These are phyloP conservation scores for Xylariomycetidae sp. DNA, from an alignment of 2,329 filamentous ascomycete species.

Conservation along the genomic window DNA sequence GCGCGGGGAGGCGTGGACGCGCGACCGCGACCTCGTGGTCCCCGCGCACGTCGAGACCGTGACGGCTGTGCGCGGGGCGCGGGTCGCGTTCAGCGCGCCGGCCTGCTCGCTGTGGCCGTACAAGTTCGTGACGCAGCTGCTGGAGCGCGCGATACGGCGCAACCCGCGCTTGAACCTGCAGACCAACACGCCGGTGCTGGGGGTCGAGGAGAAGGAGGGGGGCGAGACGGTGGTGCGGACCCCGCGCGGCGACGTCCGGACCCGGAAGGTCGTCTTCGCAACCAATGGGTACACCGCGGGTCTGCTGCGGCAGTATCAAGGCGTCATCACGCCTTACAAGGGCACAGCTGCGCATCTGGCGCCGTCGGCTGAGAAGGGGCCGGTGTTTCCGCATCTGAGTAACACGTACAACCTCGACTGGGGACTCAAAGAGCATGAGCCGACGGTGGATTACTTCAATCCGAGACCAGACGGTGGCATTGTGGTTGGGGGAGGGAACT, in stretches of 20 bases:
- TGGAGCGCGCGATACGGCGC: constrained; percentile 17
- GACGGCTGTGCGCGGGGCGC: constrained; percentile 5
- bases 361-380: constrained; percentile 4
- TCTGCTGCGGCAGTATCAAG: constrained; percentile 12
- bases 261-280: constrained; percentile 15
- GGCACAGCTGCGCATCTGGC: constrained; percentile 12
- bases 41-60: constrained; percentile 4
- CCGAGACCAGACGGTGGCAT: constrained; percentile 23
- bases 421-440: not conserved
- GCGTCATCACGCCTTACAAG: constrained; percentile 10
- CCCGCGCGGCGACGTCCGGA: constrained; percentile 8
- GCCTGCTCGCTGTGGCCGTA: constrained; percentile 13
- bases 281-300: constrained; percentile 15
- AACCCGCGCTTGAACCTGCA: constrained; percentile 13
- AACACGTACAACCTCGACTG: constrained; percentile 15
- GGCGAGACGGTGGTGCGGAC: constrained; percentile 7
- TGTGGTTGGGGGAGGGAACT: constrained; percentile 32
- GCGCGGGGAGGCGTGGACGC: constrained; percentile 5
- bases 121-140: constrained; percentile 21
- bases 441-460: constrained; percentile 20
- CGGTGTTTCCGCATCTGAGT: constrained; percentile 11
- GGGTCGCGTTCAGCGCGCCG: constrained; percentile 7
- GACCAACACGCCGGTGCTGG: constrained; percentile 13
- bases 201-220: constrained; percentile 2
- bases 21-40: constrained; percentile 4